Percentiles rank a stretch among this genome's conserved stretches.
phyloP scores from a whole-genome alignment of 1,284 basidiomycete genomes.

The Malassezia sp. region DNA sequence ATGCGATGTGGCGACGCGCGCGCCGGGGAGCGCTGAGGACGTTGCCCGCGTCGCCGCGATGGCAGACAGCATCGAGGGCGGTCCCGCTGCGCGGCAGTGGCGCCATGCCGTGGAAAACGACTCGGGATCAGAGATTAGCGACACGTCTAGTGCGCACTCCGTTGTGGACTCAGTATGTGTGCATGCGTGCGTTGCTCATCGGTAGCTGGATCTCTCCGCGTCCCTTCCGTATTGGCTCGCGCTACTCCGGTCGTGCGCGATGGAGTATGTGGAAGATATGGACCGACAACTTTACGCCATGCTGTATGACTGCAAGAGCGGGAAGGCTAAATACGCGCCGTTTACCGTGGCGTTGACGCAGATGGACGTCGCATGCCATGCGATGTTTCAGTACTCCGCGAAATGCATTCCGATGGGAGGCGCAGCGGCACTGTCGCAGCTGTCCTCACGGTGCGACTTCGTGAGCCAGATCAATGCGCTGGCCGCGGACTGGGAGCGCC shows the following conservation, averaged over 20 bases:
- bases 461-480: background rate
- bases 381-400: background rate
- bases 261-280: constrained; percentile 5
- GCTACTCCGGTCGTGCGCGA: constrained; percentile 4
- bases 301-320: background rate
- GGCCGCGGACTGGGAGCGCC: constrained; percentile 11
- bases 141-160: constrained; percentile 1
- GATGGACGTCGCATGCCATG: constrained; percentile 1
- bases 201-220: constrained; percentile 3
- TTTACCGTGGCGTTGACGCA: background rate
- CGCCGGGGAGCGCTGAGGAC: no score
- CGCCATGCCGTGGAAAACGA: no score
- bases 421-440: background rate
- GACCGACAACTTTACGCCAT: constrained; percentile 4
- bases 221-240: constrained; percentile 15
- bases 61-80: background rate
- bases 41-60: background rate
- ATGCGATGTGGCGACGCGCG: no score
- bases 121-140: constrained; percentile 1
- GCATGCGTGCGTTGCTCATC: background rate
- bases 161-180: constrained; percentile 9
- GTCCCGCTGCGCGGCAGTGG: no score
- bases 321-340: background rate
- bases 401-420: background rate
- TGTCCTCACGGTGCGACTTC: background rate